Evolutionary conservation across 2,329 filamentous ascomycete genomes (phyloP).

Genomic region (Dendryphion nanum): DNA sequence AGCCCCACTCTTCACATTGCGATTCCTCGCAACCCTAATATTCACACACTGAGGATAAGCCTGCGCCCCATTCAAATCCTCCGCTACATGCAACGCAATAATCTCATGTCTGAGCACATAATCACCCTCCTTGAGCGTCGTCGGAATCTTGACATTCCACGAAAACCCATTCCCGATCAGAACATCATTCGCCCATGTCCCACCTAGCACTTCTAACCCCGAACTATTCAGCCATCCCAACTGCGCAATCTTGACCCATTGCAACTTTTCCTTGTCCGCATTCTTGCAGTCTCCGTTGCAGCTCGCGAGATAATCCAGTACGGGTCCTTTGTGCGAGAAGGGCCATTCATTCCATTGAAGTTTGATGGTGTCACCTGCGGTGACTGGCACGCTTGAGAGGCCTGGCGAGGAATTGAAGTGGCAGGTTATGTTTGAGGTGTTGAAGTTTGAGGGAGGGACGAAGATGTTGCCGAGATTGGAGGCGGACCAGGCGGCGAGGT

Average conservation of each 20-base stretch:
- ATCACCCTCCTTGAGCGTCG: slow-evolving; percentile 40
- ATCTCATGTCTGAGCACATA: slow-evolving; percentile 57
- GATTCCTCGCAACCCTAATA: slow-evolving; percentile 34
- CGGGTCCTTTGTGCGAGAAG: slow-evolving; percentile 31
- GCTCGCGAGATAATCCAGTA: slow-evolving; percentile 31
- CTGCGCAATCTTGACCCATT: slow-evolving; percentile 35
- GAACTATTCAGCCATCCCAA: slow-evolving; percentile 25
- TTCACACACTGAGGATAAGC: slow-evolving; percentile 54
- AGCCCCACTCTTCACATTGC: slow-evolving; percentile 16
- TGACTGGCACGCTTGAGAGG: slow-evolving; percentile 49
- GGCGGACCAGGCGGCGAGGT: slow-evolving; percentile 22
- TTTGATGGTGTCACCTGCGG: slow-evolving; percentile 55
- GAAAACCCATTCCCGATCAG: slow-evolving; percentile 46
- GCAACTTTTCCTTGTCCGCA: slow-evolving; percentile 15
- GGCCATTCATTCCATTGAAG: slow-evolving; percentile 52
- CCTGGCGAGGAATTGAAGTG: slow-evolving; percentile 56
- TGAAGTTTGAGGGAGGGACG: slow-evolving; percentile 20
- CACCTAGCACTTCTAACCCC: slow-evolving; percentile 15
- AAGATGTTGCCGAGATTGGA: slow-evolving; percentile 25
- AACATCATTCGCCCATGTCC: slow-evolving; percentile 32
- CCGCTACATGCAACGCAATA: slow-evolving; percentile 47
- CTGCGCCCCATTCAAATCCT: slow-evolving; percentile 47
- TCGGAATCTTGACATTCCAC: slow-evolving; percentile 45
- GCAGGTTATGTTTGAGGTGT: slow-evolving; percentile 51
- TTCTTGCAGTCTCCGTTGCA: slow-evolving; percentile 22